Evolutionary conservation across 2,329 filamentous ascomycete genomes (phyloP), one percentile per base, ranked within the genome.

Genomic region (Aspergillus melleus): DNA sequence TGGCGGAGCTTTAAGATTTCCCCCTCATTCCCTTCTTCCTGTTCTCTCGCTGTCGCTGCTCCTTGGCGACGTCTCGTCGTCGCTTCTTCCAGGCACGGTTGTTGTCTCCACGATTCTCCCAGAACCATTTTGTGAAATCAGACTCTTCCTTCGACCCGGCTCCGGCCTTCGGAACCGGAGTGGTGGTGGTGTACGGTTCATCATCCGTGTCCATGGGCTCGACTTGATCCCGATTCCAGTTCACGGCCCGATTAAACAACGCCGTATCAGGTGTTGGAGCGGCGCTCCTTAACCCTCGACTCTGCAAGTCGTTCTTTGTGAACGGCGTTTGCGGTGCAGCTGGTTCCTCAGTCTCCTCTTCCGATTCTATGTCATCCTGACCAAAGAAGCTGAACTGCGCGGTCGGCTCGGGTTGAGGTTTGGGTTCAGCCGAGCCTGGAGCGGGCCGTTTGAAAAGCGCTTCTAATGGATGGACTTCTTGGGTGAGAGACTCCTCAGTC

Each of bases 211-310:
- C 64, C 54, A 64, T 61, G 6, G 62, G 58, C 12, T 71, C 66
- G 5, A 61, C 56, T 19, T 66, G 30, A 8, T 54, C 57, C 19
- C 29, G 10, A 6, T 63, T 63, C 70, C 71, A 72, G 30, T 75
- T 70, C 49, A 68, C 72, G 49, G 60, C 72, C 30, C 72, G 73
- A 57, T 64, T 87, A 2, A 90, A 87, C 61, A 92, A 87, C 1
- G 92, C 92, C 0, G 95, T 98, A 72, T 99, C 95, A 0, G 95
- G 95, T 0, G 95, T 99, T 0, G 95, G 95, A 2, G 95, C 95
- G 6, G 92, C 92, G 72, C 92, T 97, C 58, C 95, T 85, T n/a
- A 90, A 72, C 49, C 75, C 75, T 36, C 81, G 72, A 54, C 85
- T 86, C 62, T 92, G 85, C 30, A 94, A 81, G 66, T 98, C 94